Evolutionary conservation across 352 stramenopile species (phyloP), one percentile per base, ranked within the genome.

Genomic region (Blastocystis sp.): DNA sequence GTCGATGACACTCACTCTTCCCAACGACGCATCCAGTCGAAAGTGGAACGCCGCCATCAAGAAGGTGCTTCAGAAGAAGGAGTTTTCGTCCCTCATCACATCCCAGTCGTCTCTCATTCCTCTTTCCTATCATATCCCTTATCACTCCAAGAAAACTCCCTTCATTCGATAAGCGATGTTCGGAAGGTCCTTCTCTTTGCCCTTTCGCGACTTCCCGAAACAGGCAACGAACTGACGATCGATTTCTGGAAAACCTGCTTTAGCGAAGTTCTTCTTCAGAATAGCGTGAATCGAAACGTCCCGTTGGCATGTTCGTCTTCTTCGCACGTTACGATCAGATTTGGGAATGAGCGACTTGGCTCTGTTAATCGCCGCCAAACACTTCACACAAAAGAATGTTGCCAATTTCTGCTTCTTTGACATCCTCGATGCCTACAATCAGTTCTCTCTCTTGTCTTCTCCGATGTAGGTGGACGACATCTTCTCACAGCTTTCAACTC

Each of bases 401-500:
- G 44, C 44, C 36, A 76, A 76, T 34, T 76, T 54, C 64, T 76
- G 64, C 44, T 76, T 76, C 38, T 24, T 76, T 8, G 64, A 76
- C 38, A 8, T 76, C 18, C 44, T 76, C 3, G 64, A 76, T 11
- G 8, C 34, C 44, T 51, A 51, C 24, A 76, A 76, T 38, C 11
- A 56, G 64, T 76, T 21, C 27, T 9, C 18, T 8, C 0, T 0
- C 11, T 51, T 11, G 64, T 54, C 14, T 16, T 18, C 7, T 27
- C 6, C 9, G 44, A 14, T 27, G 0, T 29, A 76, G 64, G 29
- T 76, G 64, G 64, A 54, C 27, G 3, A 38, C 36, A 24, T 56
- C 34, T 16, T 6, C 64, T 9, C 29, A 34, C 24, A 76, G 51
- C 64, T 76, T 56, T 38, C 64, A 76, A 38, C 64, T 76, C 4